These are phyloP conservation scores for Paracoccidioides brasiliensis DNA, from an alignment of 2,329 filamentous ascomycete genomes.

Conservation along the genomic window DNA sequence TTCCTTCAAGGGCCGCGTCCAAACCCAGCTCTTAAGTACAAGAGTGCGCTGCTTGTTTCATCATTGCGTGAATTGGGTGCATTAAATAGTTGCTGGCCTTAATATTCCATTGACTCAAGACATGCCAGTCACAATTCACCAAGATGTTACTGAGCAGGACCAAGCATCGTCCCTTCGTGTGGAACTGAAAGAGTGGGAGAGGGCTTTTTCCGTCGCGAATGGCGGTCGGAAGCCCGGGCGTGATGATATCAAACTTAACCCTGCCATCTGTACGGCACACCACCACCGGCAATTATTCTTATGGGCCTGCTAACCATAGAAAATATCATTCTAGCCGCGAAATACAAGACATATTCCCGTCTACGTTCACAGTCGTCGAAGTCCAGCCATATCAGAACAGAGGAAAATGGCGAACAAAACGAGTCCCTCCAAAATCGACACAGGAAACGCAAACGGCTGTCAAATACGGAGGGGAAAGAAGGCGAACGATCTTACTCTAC, in stretches of 20 bases:
- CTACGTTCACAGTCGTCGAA: constrained; percentile 18
- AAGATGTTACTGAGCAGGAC: constrained; percentile 7
- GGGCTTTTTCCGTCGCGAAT: constrained; percentile 30
- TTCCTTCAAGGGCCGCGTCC: too few species aligned
- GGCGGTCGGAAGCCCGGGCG: constrained; percentile 33
- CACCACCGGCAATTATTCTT: not conserved
- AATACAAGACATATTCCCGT: constrained; percentile 37
- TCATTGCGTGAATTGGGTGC: too few species aligned
- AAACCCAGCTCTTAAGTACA: too few species aligned
- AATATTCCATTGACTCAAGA: not conserved
- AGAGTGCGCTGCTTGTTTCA: too few species aligned
- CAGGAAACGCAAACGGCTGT: constrained; percentile 13
- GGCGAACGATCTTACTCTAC: constrained; percentile 15
- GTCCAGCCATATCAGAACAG: constrained; percentile 1
- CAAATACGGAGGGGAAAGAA: constrained; percentile 11
- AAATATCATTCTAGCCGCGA: constrained; percentile 23
- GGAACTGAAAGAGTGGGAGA: constrained; percentile 37
- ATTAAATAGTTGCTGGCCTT: too few species aligned
- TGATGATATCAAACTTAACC: constrained; percentile 36
- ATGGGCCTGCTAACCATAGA: not conserved
- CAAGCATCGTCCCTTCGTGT: constrained; percentile 25
- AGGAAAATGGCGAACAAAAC: constrained; percentile 19
- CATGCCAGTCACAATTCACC: not conserved
- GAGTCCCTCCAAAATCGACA: constrained; percentile 8
- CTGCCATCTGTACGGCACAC: constrained; percentile 27